Conservation (phyloP, 140 eudicot genomes). For the Eryngium alpinum region DNA sequence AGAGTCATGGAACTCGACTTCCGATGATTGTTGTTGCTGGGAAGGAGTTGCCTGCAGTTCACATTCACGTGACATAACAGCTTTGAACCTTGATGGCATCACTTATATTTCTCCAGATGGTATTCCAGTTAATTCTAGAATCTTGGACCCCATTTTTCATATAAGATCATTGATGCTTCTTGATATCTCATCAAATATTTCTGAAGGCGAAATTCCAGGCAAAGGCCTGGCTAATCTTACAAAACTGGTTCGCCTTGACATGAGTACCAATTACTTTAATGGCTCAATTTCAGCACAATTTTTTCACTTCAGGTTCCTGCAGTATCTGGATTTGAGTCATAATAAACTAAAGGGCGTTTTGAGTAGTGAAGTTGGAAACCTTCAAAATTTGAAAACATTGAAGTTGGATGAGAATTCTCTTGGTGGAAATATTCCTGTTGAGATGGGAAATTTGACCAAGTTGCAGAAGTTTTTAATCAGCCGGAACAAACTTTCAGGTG, state of each 20-base stretch:
- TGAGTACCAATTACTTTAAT: constrained; percentile 27
- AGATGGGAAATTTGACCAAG: constrained; percentile 38
- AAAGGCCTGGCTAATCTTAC: constrained; percentile 43
- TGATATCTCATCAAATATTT: constrained; percentile 33
- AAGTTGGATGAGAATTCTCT: constrained; percentile 36
- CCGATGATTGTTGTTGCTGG: constrained; percentile 53
- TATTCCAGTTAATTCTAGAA: background rate
- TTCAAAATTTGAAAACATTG: constrained; percentile 27
- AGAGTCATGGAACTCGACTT: constrained; percentile 38
- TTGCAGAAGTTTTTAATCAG: constrained; percentile 27
- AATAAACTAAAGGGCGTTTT: constrained; percentile 32
- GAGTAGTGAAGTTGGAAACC: constrained; percentile 30
- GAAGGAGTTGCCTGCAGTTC: constrained; percentile 33
- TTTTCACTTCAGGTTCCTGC: constrained; percentile 26
- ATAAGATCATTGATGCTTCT: constrained; percentile 26
- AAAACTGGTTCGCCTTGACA: constrained; percentile 42
- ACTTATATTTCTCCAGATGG: background rate
- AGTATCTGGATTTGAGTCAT: constrained; percentile 35
- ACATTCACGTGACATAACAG: constrained; percentile 14
- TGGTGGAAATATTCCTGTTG: constrained; percentile 32
- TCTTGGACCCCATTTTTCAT: constrained; percentile 32
- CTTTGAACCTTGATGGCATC: constrained; percentile 20
- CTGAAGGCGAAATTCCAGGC: constrained; percentile 30
- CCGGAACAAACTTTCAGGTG: constrained; percentile 30
- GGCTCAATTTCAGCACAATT: constrained; percentile 40